Conservation (phyloP, 2,329 filamentous ascomycete species). For the Metarhizium robertsii region DNA sequence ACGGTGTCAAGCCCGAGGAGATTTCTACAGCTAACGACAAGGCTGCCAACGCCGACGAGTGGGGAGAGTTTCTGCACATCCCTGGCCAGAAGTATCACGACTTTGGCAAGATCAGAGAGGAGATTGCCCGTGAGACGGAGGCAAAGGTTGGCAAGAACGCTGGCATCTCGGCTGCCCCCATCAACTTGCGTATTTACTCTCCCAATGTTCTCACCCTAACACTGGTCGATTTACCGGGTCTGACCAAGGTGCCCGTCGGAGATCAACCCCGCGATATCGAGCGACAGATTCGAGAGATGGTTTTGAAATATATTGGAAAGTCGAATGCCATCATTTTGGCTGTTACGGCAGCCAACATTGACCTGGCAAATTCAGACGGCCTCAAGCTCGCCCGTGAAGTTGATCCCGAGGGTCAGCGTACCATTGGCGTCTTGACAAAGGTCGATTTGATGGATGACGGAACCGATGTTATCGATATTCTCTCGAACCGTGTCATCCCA, state of each 20-base stretch:
- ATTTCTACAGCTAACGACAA: constrained; percentile 63
- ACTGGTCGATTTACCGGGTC: constrained; percentile 87
- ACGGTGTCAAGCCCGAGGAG: constrained; percentile 62
- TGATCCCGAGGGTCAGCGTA: constrained; percentile 92
- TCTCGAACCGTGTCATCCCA: constrained; percentile 94
- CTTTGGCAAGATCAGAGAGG: constrained; percentile 96
- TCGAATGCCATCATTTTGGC: constrained; percentile 96
- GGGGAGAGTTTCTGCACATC: constrained; percentile 97
- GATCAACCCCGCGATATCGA: constrained; percentile 97
- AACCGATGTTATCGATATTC: constrained; percentile 96
- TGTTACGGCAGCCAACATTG: constrained; percentile 92
- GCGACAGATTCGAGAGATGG: constrained; percentile 94
- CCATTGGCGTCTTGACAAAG: constrained; percentile 97
- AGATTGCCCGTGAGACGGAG: constrained; percentile 94
- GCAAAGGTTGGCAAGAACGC: constrained; percentile 93
- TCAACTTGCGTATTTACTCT: constrained; percentile 97
- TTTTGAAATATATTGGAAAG: constrained; percentile 97
- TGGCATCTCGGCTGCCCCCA: constrained; percentile 91
- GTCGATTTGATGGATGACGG: constrained; percentile 98
- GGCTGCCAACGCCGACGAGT: constrained; percentile 87
- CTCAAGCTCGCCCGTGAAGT: constrained; percentile 94
- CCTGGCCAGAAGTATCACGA: constrained; percentile 96
- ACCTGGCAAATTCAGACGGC: constrained; percentile 97
- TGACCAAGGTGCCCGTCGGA: constrained; percentile 94
- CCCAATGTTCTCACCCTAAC: constrained; percentile 96